These are phyloP conservation scores for Mycena epipterygia DNA, from an alignment of 768 basidiomycete genomes.

Conservation along the genomic window DNA sequence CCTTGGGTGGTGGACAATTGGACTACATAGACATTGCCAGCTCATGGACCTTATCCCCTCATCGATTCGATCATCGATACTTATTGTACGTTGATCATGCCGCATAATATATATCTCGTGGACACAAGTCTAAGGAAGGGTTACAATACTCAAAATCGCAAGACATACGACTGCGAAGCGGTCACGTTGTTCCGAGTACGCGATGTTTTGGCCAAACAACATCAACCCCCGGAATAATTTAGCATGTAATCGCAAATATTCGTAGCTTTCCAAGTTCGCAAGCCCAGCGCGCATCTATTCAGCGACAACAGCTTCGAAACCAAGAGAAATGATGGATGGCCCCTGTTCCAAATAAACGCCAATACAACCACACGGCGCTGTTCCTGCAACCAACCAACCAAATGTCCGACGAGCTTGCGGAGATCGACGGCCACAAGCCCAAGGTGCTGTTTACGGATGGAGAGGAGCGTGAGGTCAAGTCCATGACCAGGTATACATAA, in stretches of 20 bases:
- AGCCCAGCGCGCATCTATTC: no score
- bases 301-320: no score
- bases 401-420: conserved; percentile 58
- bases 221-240: no score
- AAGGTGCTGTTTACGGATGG: conserved; percentile 62
- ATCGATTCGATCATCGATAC: conserved; percentile 27
- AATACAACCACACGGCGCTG: background rate
- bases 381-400: background rate
- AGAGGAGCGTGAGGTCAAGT: conserved; percentile 34
- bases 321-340: no score
- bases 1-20: background rate
- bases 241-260: no score
- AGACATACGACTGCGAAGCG: no score
- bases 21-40: background rate
- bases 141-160: no score
- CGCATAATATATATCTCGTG: conserved; percentile 6
- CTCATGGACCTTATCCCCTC: conserved; percentile 9
- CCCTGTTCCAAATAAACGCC: background rate
- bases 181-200: no score
- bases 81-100: conserved; percentile 12
- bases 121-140: no score
- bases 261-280: no score
- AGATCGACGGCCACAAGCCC: conserved; percentile 67
- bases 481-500: conserved; percentile 24
- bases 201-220: no score